A percentile compares a stretch with the other conserved stretches of the same genome.
phyloP scores from a whole-genome alignment of 2,329 filamentous ascomycete genomes.

The Sporothrix humicola region DNA sequence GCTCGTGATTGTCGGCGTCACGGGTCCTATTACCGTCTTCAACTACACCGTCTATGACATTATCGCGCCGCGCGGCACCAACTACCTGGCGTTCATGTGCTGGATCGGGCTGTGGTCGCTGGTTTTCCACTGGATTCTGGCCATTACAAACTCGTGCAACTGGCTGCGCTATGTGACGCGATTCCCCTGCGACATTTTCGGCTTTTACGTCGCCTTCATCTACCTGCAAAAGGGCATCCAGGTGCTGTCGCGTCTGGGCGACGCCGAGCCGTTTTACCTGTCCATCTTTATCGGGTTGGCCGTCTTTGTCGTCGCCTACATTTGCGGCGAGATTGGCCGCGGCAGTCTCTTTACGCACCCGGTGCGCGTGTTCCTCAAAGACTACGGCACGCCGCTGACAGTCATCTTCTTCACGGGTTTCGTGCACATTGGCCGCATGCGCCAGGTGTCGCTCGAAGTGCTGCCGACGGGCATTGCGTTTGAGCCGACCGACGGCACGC shows the following conservation, averaged over 20 bases:
- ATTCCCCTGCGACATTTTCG: conserved; percentile 92
- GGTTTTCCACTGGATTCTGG: conserved; percentile 82
- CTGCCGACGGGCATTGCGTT: conserved; percentile 80
- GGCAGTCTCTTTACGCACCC: conserved; percentile 76
- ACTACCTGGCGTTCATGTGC: conserved; percentile 89
- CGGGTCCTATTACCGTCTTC: conserved; percentile 89
- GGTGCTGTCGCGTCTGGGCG: conserved; percentile 77
- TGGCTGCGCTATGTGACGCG: conserved; percentile 86
- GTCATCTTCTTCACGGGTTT: conserved; percentile 90
- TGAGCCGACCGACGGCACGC: conserved; percentile 71
- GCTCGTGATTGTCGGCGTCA: conserved; percentile 88
- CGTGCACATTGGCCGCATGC: conserved; percentile 84
- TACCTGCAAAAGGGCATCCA: conserved; percentile 92
- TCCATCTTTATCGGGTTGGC: conserved; percentile 77
- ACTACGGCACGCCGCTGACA: conserved; percentile 84
- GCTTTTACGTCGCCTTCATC: conserved; percentile 91
- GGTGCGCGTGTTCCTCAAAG: conserved; percentile 81
- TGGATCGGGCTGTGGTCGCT: conserved; percentile 91
- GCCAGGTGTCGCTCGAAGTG: conserved; percentile 68
- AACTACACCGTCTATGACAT: conserved; percentile 96
- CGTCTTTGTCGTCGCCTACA: conserved; percentile 77
- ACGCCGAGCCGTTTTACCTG: conserved; percentile 72
- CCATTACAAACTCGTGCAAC: conserved; percentile 85
- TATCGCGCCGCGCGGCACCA: conserved; percentile 74
- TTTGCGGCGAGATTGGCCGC: conserved; percentile 72